A percentile compares a stretch with the other conserved stretches of the same genome.
Conservation (phyloP, 306 rosid species). For the Ormosia semicastrata region DNA sequence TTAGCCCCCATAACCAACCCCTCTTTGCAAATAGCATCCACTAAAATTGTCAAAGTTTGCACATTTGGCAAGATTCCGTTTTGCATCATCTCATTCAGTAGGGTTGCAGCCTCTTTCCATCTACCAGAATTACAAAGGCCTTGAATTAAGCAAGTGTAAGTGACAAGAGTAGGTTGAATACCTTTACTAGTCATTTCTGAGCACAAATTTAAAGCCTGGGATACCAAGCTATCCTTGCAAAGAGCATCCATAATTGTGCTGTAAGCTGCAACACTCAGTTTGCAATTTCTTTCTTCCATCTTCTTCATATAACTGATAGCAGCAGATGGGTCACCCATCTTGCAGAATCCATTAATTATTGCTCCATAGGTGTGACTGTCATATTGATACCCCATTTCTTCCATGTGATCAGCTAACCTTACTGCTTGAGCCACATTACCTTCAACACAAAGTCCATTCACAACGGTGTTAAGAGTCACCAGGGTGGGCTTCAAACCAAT, state of each 20-base stretch:
- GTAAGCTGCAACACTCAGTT: not conserved
- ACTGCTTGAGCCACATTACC: not conserved
- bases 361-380: not conserved
- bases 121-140: not conserved
- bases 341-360: not conserved
- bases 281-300: not conserved
- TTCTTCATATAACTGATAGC: not conserved
- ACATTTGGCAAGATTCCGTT: not conserved
- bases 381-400: not conserved
- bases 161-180: not conserved
- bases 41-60: not conserved
- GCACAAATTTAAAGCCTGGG: not conserved
- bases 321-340: not conserved
- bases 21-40: conserved; percentile 7
- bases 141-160: conserved; percentile 4
- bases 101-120: not conserved
- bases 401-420: not conserved
- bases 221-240: not conserved
- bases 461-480: not conserved
- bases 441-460: not conserved
- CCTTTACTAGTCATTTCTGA: not conserved
- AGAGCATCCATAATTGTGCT: not conserved
- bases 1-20: not conserved
- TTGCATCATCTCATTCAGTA: conserved; percentile 1
- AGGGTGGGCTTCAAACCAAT: conserved; percentile 9